Evolutionary conservation across 2,329 filamentous ascomycete genomes (phyloP).

Genomic region (Bimuria novae-zelandiae): DNA sequence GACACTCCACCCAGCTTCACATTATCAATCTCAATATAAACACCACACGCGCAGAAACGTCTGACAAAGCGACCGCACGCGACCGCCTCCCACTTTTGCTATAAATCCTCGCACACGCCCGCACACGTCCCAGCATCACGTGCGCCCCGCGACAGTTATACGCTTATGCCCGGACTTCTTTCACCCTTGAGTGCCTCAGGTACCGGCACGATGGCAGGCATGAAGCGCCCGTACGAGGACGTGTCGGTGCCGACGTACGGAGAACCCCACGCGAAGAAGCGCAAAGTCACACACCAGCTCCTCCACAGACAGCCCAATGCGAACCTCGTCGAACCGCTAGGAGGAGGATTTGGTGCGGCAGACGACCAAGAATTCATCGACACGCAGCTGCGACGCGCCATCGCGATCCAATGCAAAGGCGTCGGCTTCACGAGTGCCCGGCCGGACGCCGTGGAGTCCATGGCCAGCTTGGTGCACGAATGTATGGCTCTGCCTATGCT

Average conservation of each 20-base stretch:
- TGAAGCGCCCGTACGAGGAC: constrained; percentile 38
- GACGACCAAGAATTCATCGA: constrained; percentile 57
- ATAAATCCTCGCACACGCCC: constrained; percentile 17
- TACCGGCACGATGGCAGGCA: constrained; percentile 37
- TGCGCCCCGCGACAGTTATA: constrained; percentile 13
- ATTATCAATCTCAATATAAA: not conserved
- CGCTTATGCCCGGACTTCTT: constrained; percentile 42
- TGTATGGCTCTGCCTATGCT: constrained; percentile 53
- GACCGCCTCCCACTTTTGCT: constrained; percentile 8
- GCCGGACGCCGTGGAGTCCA: constrained; percentile 61
- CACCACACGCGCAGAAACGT: not conserved
- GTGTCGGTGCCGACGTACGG: constrained; percentile 26
- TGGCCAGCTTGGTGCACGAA: constrained; percentile 61
- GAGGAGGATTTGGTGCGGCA: constrained; percentile 36
- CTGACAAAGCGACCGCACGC: not conserved
- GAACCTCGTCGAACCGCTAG: constrained; percentile 39
- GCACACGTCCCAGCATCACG: constrained; percentile 1
- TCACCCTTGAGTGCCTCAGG: constrained; percentile 35
- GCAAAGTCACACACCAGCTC: constrained; percentile 39
- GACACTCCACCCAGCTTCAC: not conserved
- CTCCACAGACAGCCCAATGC: constrained; percentile 42
- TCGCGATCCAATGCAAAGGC: constrained; percentile 56
- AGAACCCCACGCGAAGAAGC: constrained; percentile 38
- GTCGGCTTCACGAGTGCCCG: constrained; percentile 61
- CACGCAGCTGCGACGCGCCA: constrained; percentile 59